Conservation (phyloP, 2,329 filamentous ascomycete species). For the Neurospora sp. region DNA sequence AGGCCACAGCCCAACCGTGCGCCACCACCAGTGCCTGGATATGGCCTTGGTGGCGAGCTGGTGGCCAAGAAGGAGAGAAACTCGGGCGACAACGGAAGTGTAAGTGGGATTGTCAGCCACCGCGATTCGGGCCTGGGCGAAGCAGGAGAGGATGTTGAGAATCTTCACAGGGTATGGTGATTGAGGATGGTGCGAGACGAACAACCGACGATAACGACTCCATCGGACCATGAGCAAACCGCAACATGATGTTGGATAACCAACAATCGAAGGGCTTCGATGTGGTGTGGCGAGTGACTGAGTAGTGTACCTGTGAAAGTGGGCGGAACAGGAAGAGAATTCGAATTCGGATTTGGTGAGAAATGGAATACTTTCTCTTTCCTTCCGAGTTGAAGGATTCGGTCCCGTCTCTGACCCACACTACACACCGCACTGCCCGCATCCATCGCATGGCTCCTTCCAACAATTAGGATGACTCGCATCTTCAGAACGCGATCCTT, state of each 20-base stretch:
- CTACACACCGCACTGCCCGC: not conserved
- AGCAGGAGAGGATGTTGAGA: not conserved
- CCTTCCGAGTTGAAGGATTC: not conserved
- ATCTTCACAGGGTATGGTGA: not conserved
- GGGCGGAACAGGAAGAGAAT: not conserved
- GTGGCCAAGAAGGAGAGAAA: not conserved
- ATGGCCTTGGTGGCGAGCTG: not conserved
- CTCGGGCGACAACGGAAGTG: not conserved
- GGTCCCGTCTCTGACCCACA: not conserved
- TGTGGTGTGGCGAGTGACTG: not conserved
- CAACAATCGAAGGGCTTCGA: not conserved
- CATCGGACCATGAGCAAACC: not conserved
- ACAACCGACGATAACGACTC: not conserved
- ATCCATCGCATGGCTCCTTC: not conserved
- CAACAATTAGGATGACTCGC: not conserved
- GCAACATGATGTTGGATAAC: not conserved
- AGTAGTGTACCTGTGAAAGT: not conserved
- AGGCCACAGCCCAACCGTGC: not conserved
- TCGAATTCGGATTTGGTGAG: not conserved
- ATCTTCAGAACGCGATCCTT: not conserved
- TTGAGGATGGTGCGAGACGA: not conserved
- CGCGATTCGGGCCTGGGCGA: not conserved
- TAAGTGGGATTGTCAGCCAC: not conserved
- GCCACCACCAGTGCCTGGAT: not conserved
- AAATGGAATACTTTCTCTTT: not conserved